phyloP scores from a whole-genome alignment of 352 stramenopile species.

The Phytophthora idaei region DNA sequence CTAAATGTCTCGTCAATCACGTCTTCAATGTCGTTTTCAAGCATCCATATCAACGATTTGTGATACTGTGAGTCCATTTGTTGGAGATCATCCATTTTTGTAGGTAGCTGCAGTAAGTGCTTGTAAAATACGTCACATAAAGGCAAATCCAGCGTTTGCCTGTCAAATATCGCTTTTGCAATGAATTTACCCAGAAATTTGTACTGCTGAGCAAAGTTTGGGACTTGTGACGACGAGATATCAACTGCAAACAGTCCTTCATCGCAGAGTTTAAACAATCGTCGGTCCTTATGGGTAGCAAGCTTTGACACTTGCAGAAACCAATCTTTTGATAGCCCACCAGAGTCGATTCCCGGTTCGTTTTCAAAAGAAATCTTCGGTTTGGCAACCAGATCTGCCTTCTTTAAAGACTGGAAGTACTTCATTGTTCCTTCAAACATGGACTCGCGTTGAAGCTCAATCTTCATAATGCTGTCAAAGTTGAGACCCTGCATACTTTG shows the following conservation, averaged over 20 bases:
- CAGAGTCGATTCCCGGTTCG: conserved; percentile 88
- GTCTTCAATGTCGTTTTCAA: conserved; percentile 79
- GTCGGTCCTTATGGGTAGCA: conserved; percentile 34
- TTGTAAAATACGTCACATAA: conserved; percentile 82
- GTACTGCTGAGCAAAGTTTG: conserved; percentile 52
- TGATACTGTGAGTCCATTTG: conserved; percentile 83
- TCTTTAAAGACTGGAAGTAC: conserved; percentile 53
- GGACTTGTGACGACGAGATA: conserved; percentile 32
- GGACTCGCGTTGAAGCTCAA: conserved; percentile 56
- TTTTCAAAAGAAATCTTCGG: conserved; percentile 83
- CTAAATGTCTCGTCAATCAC: conserved; percentile 89
- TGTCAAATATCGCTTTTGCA: conserved; percentile 87
- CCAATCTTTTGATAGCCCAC: conserved; percentile 91
- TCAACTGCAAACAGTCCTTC: conserved; percentile 59
- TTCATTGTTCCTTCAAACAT: conserved; percentile 77
- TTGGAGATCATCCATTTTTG: conserved; percentile 62
- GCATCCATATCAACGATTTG: conserved; percentile 86
- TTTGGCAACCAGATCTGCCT: conserved; percentile 65
- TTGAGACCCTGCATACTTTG: conserved; percentile 40
- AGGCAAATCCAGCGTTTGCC: conserved; percentile 80
- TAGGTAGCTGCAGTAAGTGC: conserved; percentile 54
- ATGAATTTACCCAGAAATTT: conserved; percentile 81
- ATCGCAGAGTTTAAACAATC: conserved; percentile 66
- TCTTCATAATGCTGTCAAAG: conserved; percentile 43
- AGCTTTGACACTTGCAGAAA: conserved; percentile 79